Evolutionary conservation across 2,329 filamentous ascomycete genomes (phyloP).

Genomic region (Bipolaris zeicola): DNA sequence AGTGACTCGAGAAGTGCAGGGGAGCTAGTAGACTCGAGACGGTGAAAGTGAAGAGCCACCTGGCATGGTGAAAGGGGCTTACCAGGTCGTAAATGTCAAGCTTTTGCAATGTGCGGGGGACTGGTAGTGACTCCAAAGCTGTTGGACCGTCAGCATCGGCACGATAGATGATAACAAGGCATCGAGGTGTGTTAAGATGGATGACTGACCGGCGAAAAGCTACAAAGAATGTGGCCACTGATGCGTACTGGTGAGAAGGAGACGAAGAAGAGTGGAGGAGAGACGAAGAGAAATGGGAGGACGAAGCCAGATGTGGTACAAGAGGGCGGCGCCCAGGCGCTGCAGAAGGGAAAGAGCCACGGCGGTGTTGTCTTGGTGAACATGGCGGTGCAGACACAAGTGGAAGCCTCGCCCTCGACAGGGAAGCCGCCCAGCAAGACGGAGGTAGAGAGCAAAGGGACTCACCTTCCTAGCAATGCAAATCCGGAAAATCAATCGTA

Average conservation of each 20-base stretch:
- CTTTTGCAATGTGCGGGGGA: slow-evolving; percentile 47
- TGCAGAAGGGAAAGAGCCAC: slow-evolving; percentile 36
- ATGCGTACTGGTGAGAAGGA: slow-evolving; percentile 50
- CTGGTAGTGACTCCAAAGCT: slow-evolving; percentile 52
- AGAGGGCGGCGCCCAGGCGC: slow-evolving; percentile 29
- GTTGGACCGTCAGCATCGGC: slow-evolving; percentile 23
- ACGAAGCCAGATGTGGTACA: slow-evolving; percentile 25
- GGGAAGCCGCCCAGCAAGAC: slow-evolving; percentile 18
- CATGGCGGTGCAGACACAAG: slow-evolving; percentile 12
- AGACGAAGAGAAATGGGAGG: slow-evolving; percentile 16
- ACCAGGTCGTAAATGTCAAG: slow-evolving; percentile 51
- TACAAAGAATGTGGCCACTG: slow-evolving; percentile 54
- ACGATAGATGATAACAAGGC: slow-evolving; percentile 1
- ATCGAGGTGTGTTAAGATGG: slow-evolving; percentile 2
- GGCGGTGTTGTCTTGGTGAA: slow-evolving; percentile 20
- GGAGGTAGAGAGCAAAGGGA: slow-evolving; percentile 12
- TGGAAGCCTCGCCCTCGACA: slow-evolving; percentile 27
- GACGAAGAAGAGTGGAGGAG: slow-evolving; percentile 44
- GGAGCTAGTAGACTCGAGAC: not conserved
- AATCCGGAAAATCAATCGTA: slow-evolving; percentile 11
- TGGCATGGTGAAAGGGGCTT: slow-evolving; percentile 25
- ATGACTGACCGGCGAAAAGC: slow-evolving; percentile 44
- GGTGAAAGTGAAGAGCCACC: slow-evolving; percentile 15
- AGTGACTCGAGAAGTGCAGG: slow-evolving; percentile 3
- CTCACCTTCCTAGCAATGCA: slow-evolving; percentile 31